Evolutionary conservation across 805 yeast genomes (phyloP).

Genomic region (Myxozyma udenii): DNA sequence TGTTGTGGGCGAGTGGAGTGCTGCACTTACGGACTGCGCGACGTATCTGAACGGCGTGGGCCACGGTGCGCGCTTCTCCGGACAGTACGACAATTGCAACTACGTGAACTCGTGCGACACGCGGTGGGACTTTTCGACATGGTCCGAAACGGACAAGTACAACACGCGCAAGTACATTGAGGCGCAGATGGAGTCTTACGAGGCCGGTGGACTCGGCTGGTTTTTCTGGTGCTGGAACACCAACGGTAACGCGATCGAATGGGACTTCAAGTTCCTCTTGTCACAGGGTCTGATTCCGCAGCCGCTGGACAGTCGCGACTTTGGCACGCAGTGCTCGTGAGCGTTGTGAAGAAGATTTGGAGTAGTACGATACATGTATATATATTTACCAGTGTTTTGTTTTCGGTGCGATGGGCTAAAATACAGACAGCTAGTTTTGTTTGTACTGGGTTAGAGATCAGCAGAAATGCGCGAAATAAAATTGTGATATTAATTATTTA

Average conservation of each 20-base stretch:
- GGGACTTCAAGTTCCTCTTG: conserved; percentile 72
- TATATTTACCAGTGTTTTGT: too few relatives aligned
- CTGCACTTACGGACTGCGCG: conserved; percentile 89
- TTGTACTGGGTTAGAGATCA: too few relatives aligned
- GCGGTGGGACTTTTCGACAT: conserved; percentile 45
- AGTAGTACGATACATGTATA: too few relatives aligned
- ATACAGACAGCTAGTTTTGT: too few relatives aligned
- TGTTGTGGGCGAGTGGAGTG: conserved; percentile 84
- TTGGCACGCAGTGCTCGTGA: conserved; percentile 73
- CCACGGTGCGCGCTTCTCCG: conserved; percentile 78
- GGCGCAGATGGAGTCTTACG: conserved; percentile 86
- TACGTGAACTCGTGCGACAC: conserved; percentile 61
- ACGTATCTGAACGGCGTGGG: conserved; percentile 85
- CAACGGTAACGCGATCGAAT: conserved; percentile 66
- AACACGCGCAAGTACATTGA: conserved; percentile 71
- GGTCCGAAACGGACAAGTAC: conserved; percentile 57
- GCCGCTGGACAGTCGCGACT: conserved; percentile 63
- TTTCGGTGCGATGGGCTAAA: too few relatives aligned
- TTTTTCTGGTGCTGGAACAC: conserved; percentile 93
- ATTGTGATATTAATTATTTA: too few relatives aligned
- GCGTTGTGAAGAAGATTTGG: too few relatives aligned
- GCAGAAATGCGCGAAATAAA: too few relatives aligned
- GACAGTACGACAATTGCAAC: conserved; percentile 43
- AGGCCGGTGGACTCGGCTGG: conserved; percentile 75
- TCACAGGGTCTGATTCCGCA: conserved; percentile 69